These are phyloP conservation scores for Secale cereale DNA, from an alignment of 176 grass and related monocot genomes.

Conservation along the genomic window DNA sequence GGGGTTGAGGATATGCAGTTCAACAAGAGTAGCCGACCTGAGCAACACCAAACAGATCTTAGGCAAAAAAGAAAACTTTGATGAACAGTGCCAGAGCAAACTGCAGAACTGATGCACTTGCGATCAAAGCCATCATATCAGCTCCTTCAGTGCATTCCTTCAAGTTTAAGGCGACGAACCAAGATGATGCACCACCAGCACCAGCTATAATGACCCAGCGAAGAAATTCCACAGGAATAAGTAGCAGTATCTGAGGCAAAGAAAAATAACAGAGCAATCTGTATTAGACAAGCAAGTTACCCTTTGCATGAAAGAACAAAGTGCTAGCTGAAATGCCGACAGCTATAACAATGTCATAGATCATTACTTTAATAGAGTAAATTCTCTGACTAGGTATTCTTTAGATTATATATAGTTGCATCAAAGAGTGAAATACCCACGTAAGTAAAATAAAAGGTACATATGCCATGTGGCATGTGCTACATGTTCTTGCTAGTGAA, in stretches of 20 bases:
- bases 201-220: conserved; percentile 80
- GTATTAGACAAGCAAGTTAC: conserved; percentile 8
- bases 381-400: neutral
- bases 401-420: conserved; percentile 6
- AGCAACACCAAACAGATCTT: conserved; percentile 35
- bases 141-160: conserved; percentile 63
- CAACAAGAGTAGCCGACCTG: conserved; percentile 24
- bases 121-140: conserved; percentile 67
- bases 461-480: neutral
- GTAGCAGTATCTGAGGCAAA: conserved; percentile 68
- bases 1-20: neutral
- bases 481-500: conserved; percentile 12
- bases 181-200: conserved; percentile 68
- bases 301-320: neutral
- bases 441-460: neutral
- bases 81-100: conserved; percentile 86
- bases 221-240: conserved; percentile 80
- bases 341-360: neutral
- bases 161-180: conserved; percentile 79
- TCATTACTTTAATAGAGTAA: neutral
- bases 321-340: neutral
- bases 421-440: neutral
- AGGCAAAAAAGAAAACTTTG: conserved; percentile 95
- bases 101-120: conserved; percentile 67
- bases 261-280: conserved; percentile 20